These are phyloP conservation scores for Dictyostelium intermedium DNA, from an alignment of 78 protist genomes.

Conservation along the genomic window DNA sequence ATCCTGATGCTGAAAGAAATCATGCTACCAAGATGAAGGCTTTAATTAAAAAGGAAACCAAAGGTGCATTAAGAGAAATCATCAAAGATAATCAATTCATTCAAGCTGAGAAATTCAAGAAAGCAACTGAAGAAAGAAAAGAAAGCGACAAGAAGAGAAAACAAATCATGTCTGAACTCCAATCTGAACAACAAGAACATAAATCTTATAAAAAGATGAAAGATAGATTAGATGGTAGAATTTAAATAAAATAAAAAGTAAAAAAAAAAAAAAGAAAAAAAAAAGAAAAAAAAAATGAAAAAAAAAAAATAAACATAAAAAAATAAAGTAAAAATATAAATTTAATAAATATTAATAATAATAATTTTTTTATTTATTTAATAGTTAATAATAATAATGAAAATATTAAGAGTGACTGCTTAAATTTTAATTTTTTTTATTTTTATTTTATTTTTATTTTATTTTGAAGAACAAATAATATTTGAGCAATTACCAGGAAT, in stretches of 20 bases:
- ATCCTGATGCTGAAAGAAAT: constrained; percentile 41
- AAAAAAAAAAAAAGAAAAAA: not conserved
- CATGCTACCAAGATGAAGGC: constrained; percentile 30
- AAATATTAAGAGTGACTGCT: too few relatives aligned
- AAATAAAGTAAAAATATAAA: not conserved
- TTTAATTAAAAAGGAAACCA: constrained; percentile 45
- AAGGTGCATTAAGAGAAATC: constrained; percentile 80
- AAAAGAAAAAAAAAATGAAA: not conserved
- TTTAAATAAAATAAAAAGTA: not conserved
- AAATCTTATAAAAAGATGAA: constrained; percentile 55
- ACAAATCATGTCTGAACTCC: constrained; percentile 42
- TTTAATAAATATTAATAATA: too few relatives aligned
- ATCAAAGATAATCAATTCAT: constrained; percentile 72
- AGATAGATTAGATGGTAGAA: constrained; percentile 74
- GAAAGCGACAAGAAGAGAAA: constrained; percentile 25
- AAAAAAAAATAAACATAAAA: not conserved
- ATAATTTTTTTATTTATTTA: too few relatives aligned
- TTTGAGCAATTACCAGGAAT: too few relatives aligned
- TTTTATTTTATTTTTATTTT: too few relatives aligned
- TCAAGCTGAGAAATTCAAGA: constrained; percentile 74
- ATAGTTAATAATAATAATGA: too few relatives aligned
- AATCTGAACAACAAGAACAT: constrained; percentile 39
- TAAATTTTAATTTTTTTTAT: too few relatives aligned
- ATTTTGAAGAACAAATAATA: too few relatives aligned
- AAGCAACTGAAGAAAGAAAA: constrained; percentile 19